A percentile compares a stretch with the other conserved stretches of the same genome.
Conservation (phyloP, 192 early-diverging fungal genomes). For the Chytriomyces sp. region DNA sequence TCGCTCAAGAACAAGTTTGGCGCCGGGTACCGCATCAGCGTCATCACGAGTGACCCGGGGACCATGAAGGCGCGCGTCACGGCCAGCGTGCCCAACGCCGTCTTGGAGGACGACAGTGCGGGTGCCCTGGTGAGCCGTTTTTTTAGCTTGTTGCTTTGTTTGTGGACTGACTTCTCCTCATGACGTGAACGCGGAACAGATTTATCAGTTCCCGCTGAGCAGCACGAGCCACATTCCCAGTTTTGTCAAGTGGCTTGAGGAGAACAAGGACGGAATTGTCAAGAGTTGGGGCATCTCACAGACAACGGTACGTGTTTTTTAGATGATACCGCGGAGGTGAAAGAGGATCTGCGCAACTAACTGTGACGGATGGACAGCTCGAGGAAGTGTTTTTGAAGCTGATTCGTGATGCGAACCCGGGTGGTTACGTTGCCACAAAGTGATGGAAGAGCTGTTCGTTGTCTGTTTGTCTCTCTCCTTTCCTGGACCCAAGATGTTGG, state of each 20-base stretch:
- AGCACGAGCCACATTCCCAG: slow-evolving; percentile 46
- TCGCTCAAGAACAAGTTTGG: slow-evolving; percentile 77
- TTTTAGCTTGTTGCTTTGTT: too few relatives aligned
- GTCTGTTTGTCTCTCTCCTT: not conserved
- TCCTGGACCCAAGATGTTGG: too few relatives aligned
- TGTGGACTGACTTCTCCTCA: too few relatives aligned
- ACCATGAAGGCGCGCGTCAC: slow-evolving; percentile 52
- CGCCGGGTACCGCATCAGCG: slow-evolving; percentile 67
- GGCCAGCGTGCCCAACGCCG: slow-evolving; percentile 49
- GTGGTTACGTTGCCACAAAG: slow-evolving; percentile 32
- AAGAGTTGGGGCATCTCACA: slow-evolving; percentile 68
- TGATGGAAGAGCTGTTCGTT: not conserved
- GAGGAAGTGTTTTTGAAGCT: slow-evolving; percentile 72
- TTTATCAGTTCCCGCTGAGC: slow-evolving; percentile 64
- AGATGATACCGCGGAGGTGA: not conserved
- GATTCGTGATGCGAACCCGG: slow-evolving; percentile 47
- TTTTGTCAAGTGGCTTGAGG: slow-evolving; percentile 62
- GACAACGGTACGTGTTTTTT: slow-evolving; percentile 45
- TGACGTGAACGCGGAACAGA: too few relatives aligned
- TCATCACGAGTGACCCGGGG: slow-evolving; percentile 56
- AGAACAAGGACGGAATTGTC: slow-evolving; percentile 44
- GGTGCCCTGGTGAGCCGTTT: too few relatives aligned
- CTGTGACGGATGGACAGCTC: slow-evolving; percentile 18
- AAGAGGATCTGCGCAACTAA: not conserved
- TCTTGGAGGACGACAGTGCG: slow-evolving; percentile 70